Evolutionary conservation across 495 filamentous ascomycete species (phyloP).

Genomic region (Tuber brumale): DNA sequence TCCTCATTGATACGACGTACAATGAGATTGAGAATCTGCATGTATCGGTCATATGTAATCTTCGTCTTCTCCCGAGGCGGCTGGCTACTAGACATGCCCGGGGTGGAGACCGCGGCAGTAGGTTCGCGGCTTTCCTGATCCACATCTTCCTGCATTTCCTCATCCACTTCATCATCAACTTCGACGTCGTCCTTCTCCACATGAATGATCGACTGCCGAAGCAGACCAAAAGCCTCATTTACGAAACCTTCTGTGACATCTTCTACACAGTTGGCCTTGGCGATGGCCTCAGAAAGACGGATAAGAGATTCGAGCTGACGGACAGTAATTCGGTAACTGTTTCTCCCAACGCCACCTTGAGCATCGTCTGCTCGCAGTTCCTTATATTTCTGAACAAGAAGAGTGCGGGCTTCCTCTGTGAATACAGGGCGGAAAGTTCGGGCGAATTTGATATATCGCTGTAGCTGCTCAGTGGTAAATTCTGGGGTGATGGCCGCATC

Average conservation of each 20-base stretch:
- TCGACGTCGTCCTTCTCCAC: slow-evolving; percentile 98
- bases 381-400: slow-evolving; percentile 91
- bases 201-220: slow-evolving; percentile 89
- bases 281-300: slow-evolving; percentile 87
- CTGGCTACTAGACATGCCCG: slow-evolving; percentile 35
- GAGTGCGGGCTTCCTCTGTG: slow-evolving; percentile 71
- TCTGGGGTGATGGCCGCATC: slow-evolving; percentile 87
- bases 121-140: slow-evolving; percentile 48
- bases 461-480: slow-evolving; percentile 91
- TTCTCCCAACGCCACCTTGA: slow-evolving; percentile 85
- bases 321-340: slow-evolving; percentile 94
- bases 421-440: slow-evolving; percentile 92
- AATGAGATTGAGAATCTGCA: slow-evolving; percentile 76
- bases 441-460: slow-evolving; percentile 95
- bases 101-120: slow-evolving; percentile 42
- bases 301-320: slow-evolving; percentile 94
- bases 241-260: slow-evolving; percentile 81
- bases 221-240: slow-evolving; percentile 78
- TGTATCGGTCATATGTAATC: slow-evolving; percentile 93
- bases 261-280: slow-evolving; percentile 92
- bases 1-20: slow-evolving; percentile 76
- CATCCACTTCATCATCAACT: slow-evolving; percentile 73
- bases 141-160: slow-evolving; percentile 57
- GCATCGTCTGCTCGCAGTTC: slow-evolving; percentile 90
- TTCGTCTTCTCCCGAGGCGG: slow-evolving; percentile 63